These are phyloP conservation scores for Botrytis porri DNA, from an alignment of 2,329 filamentous ascomycete genomes.

Conservation along the genomic window DNA sequence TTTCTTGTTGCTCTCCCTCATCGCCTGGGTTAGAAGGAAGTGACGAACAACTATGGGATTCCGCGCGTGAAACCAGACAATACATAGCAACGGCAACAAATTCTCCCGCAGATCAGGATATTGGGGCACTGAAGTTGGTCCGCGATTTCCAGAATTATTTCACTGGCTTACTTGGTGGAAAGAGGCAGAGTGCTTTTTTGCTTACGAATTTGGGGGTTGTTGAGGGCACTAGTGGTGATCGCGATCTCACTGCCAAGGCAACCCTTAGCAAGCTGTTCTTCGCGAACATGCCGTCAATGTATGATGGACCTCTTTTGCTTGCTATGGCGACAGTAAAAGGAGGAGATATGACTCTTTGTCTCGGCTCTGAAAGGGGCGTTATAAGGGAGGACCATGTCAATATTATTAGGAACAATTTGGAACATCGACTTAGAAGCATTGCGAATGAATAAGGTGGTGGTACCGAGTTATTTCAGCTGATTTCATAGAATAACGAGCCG, in stretches of 20 bases:
- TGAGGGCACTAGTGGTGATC: conserved; percentile 25
- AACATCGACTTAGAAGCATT: conserved; percentile 4
- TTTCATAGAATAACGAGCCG: conserved; percentile 4
- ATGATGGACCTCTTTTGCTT: conserved; percentile 24
- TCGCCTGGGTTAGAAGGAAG: not conserved
- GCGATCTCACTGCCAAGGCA: not conserved
- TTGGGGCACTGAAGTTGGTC: conserved; percentile 44
- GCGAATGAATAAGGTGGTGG: conserved; percentile 2
- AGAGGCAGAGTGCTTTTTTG: conserved; percentile 47
- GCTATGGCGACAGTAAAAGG: conserved; percentile 24
- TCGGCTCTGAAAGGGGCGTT: conserved; percentile 21
- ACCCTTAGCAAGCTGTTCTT: conserved; percentile 21
- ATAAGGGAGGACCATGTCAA: conserved; percentile 22
- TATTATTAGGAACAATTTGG: not conserved
- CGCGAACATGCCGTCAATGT: conserved; percentile 24
- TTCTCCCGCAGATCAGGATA: conserved; percentile 45
- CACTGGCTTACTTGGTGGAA: conserved; percentile 43
- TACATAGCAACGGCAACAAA: conserved; percentile 40
- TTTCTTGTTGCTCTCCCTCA: conserved; percentile 21
- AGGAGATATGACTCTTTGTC: conserved; percentile 24
- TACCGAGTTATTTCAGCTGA: conserved; percentile 4
- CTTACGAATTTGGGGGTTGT: conserved; percentile 53
- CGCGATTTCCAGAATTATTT: conserved; percentile 46
- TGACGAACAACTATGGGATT: conserved; percentile 24
- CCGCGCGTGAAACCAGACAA: conserved; percentile 18